phyloP scores from a whole-genome alignment of 345 rosid genomes.

The Firmiana major region DNA sequence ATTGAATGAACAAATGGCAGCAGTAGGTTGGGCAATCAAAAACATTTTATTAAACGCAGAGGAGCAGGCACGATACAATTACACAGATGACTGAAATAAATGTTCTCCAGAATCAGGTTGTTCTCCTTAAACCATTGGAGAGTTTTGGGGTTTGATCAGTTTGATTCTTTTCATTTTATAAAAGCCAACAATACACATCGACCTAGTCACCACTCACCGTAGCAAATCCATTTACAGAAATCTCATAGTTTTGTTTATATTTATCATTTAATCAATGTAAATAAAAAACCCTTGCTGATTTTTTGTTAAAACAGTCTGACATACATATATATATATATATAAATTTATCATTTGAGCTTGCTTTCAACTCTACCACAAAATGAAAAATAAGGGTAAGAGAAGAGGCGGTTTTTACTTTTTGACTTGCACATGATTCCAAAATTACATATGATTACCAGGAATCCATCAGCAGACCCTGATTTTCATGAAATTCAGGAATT shows the following conservation, averaged over 20 bases:
- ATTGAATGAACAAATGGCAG: slow-evolving; percentile 48
- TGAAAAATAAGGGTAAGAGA: background rate
- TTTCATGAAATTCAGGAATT: too few species aligned
- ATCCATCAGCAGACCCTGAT: too few species aligned
- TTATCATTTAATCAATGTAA: background rate
- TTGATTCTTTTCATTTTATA: background rate
- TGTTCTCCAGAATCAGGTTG: background rate
- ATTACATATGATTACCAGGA: background rate
- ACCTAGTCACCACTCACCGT: background rate
- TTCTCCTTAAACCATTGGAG: background rate
- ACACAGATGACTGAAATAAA: slow-evolving; percentile 40
- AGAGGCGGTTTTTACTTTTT: background rate
- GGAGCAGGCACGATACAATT: slow-evolving; percentile 64
- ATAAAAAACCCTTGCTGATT: background rate
- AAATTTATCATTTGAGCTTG: background rate
- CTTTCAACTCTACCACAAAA: background rate
- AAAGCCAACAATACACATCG: background rate
- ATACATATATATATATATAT: too few species aligned
- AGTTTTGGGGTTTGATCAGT: background rate
- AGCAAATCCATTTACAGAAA: background rate
- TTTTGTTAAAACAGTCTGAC: background rate
- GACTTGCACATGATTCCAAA: too few species aligned
- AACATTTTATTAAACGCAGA: slow-evolving; percentile 54
- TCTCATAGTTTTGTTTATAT: background rate
- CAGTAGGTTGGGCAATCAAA: slow-evolving; percentile 63